A percentile compares a stretch with the other conserved stretches of the same genome.
These are phyloP conservation scores for Lodderomyces theae DNA, from an alignment of 1,139 yeast genomes.

Conservation along the genomic window DNA sequence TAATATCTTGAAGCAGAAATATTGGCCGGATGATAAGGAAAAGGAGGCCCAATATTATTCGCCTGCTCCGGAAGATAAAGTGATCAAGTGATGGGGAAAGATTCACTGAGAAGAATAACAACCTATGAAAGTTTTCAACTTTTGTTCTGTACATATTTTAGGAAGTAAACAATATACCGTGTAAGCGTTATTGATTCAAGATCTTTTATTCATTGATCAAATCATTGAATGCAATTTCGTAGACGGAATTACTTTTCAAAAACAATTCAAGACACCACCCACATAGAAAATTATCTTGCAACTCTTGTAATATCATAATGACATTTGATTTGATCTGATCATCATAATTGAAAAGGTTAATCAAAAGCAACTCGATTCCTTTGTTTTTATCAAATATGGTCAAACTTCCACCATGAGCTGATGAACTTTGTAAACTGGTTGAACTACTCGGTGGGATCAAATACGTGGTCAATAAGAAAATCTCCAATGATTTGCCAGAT, in stretches of 20 bases:
- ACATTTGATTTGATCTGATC: constrained; percentile 42
- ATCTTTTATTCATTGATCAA: constrained; percentile 20
- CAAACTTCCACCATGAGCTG: constrained; percentile 41
- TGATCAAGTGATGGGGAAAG: constrained; percentile 9
- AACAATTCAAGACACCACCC: constrained; percentile 47
- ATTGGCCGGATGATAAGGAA: constrained; percentile 14
- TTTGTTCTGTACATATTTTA: neutral
- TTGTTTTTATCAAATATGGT: constrained; percentile 48
- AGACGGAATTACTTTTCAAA: constrained; percentile 38
- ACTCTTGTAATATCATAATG: constrained; percentile 44
- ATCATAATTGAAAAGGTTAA: constrained; percentile 35
- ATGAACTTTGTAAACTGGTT: constrained; percentile 38
- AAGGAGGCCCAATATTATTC: constrained; percentile 13
- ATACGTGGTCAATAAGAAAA: constrained; percentile 40
- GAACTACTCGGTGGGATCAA: constrained; percentile 46
- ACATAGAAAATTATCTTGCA: constrained; percentile 44
- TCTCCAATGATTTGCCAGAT: constrained; percentile 44
- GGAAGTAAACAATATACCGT: neutral
- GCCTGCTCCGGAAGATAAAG: constrained; percentile 15
- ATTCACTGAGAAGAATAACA: too few relatives aligned
- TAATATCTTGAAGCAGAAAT: constrained; percentile 26
- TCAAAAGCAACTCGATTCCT: constrained; percentile 42
- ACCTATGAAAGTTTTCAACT: too few relatives aligned
- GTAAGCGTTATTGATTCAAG: too few relatives aligned
- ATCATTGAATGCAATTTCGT: constrained; percentile 43